Base-by-base conservation (phyloP, 108 stramenopile species). In the Phaeodactylum tricornutum region DNA sequence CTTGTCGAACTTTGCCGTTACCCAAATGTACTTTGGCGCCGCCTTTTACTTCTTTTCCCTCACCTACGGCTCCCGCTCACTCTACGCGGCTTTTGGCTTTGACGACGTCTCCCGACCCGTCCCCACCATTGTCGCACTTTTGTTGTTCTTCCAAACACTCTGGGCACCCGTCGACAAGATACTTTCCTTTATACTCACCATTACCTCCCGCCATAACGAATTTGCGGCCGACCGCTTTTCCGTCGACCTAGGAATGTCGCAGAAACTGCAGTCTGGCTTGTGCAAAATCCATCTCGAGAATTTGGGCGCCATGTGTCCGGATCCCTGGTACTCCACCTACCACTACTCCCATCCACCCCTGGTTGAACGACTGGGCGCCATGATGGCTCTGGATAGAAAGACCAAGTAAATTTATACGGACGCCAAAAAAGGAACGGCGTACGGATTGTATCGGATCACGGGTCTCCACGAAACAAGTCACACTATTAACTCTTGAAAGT, bases 111-210 rank as follows among this genome's bases (percentile, higher is more conserved):
- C 62, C 0, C 64, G 73, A 20, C 66, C 67, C 1, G 57, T 76
- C 8, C 95, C 96, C 8, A 84, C 91, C 29, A 70, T 96, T 30
- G 84, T 97, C 43, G 87, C 88, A 3, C 71, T 99, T 19, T 42
- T 93, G 29, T 76, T 99, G 33, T 99, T 99, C 62, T 80, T 93
- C 50, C 63, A 67, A 40, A 80, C 86, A 15, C 63, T 96, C 14
- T 96, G 96, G 95, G 92, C 92, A n/a, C 96, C 96, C 1, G 87
- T 97, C 14, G 94, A 95, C 50, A 93, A 97, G 57, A 53, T 90
- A n/a, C 62, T 98, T 25, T 77, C 77, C 25, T 90, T 94, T 47
- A 45, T 85, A 7, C 57, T 98, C 70, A 96, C 94, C 4, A 45
- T 93, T 6, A 74, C 84, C 35, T 84, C 94, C 1, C 74, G 96